Evolutionary conservation across 2,329 filamentous ascomycete species (phyloP), one percentile per base, ranked within the genome.

Genomic region (Pseudocercospora eumusae): DNA sequence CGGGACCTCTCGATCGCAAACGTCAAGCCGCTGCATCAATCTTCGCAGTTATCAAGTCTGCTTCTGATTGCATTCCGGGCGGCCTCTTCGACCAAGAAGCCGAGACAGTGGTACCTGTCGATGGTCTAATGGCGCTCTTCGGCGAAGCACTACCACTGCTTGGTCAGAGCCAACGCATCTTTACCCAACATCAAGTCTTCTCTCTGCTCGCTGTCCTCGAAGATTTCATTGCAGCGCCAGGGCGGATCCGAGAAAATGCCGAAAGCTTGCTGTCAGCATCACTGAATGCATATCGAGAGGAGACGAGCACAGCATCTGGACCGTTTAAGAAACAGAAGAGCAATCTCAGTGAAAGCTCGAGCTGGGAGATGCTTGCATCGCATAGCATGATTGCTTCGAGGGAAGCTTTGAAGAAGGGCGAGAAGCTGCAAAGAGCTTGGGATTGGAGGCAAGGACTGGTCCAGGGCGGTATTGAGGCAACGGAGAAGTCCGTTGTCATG

Each of bases 61-160:
- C 93, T 1, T 89, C 91, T 61, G 92, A 96, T 75, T 93, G 91
- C 73, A 96, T 98, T 69, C 90, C 91, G 61, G 93, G 93, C 59
- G 93, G 93, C 0, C 81, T 97, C 1, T 96, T 92, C 74, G 93
- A 98, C 72, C 86, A 88, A 23, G 84, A 86, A 18, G 85, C 90
- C 11, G 90, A 93, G 71, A 88, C 91, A 0, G 91, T 96, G 6
- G 89, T 97, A 18, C 91, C 91, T 69, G 90, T 96, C 65, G 93
- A 98, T 70, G 93, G 93, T 57, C 78, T 98, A 21, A 81, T 97
- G 8, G 87, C 89, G 2, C 81, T 98, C 13, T 83, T 98, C 1
- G 93, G 92, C 56, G 93, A 98, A 77, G 87, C 88, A 0, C 84
- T 93, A 3, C 84, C 91, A 1, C 91, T 96, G 64, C 80, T 96